Evolutionary conservation across 2,329 filamentous ascomycete species (phyloP), one percentile per base, ranked within the genome.

Genomic region (Stromatinia cepivora): DNA sequence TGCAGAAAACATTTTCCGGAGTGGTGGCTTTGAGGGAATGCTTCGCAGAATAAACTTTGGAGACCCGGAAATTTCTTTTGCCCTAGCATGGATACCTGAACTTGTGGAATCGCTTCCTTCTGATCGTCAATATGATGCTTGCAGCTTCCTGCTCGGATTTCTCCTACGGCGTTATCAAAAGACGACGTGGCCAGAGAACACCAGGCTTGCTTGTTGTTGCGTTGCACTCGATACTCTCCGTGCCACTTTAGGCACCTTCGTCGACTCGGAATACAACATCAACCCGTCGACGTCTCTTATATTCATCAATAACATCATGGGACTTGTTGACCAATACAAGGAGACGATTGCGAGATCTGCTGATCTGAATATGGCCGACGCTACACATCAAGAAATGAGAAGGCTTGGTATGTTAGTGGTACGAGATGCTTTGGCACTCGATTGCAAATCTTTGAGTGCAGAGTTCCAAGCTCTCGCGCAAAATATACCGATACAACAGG

Each of bases 1-100:
- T 61, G 88, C 93, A n/a, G 93, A 97, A 77, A 87, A 93, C 72
- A 87, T 97, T 56, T 92, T 95, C 75, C 87, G 86, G 70, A 93
- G 91, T 71, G 88, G 89, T 10, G 84, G 86, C 4, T 88, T 92
- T 74, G 84, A 84, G 46, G 80, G 81, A n/a, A 78, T 92, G 9
- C 83, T 94, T 17, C 79, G 82, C 11, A 87, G 89, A 72, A 89
- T 89, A 42, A 83, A 84, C 74, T 82, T 85, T 71, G 83, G 82
- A 4, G 79, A 82, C 10, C 82, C 85, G 56, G 84, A 85, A n/a
- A 78, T 85, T 5, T 82, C 83, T 67, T 84, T 86, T 0, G 87
- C 92, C 69, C 87, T 93, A 11, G 87, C 87, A 31, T 98, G 94
- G 93, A 87, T 95, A 45, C 84, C 85, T 31, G 88, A 90, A 0